Base-by-base conservation (phyloP, 2,329 filamentous ascomycete species). In the Dactylellina leptospora region DNA sequence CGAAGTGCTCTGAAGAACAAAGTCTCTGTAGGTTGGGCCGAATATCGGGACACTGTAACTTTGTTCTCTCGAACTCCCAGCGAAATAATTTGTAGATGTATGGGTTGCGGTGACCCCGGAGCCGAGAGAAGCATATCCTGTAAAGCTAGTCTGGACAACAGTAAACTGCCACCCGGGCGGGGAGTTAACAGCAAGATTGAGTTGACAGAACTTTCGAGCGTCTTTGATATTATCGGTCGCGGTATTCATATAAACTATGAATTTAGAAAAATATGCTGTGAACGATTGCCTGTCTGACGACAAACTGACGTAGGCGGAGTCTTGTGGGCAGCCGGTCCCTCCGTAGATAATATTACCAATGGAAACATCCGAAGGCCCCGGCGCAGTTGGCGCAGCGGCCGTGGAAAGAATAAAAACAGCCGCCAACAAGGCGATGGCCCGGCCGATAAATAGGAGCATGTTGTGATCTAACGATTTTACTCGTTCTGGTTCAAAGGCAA, bases 81-180 rank as follows among this genome's bases (percentile, higher is more conserved):
- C 42, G 28, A 74, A 74, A 18, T 69, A 74, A 20, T 63, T 42
- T 3, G 36, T 47, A n/a, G 56, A 59, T 2, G 30, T 70, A 22
- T 63, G 63, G 4, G 56, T 63, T 2, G 70, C 70, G 1, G 47
- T 8, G 22, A 74, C 42, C 4, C 27, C 20, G 2, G 45, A 13
- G 9, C 44, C 23, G 16, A 74, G 55, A n/a, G 42, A 53, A 13
- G 62, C 62, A 28, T 62, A 74, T 6, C 70, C 70, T 3, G 56
- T 33, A 42, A 62, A 74, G 20, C 27, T 48, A 27, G 70, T 74
- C 23, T 59, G 42, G 36, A 62, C 44, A 36, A 74, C 23, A 5
- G 47, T 58, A 27, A 51, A 74, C 42, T 61, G 56, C 70, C 70
- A 74, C 4, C 70, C 62, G 0, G 61, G 33, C 2, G 70, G 70